Evolutionary conservation across 257 asterid genomes (phyloP).

Genomic region (Lavandula angustifolia): DNA sequence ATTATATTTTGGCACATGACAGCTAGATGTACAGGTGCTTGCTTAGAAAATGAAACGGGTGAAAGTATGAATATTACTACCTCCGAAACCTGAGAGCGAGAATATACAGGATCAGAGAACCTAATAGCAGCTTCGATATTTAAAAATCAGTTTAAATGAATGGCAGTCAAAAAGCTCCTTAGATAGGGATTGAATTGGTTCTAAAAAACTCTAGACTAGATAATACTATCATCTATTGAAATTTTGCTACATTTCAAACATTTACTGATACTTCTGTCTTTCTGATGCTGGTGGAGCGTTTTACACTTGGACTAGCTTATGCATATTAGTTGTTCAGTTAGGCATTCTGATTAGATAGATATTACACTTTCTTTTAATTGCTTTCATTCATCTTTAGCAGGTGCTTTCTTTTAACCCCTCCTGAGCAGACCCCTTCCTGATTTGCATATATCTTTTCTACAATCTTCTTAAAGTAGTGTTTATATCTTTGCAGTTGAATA

Average conservation of each 20-base stretch:
- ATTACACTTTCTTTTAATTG: too few relatives aligned
- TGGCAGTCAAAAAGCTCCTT: constrained; percentile 4
- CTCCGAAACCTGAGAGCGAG: constrained; percentile 15
- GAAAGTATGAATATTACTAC: constrained; percentile 1
- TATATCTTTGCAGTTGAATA: constrained; percentile 54
- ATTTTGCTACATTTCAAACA: neutral
- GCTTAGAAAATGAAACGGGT: neutral
- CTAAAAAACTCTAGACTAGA: neutral
- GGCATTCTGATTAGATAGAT: neutral
- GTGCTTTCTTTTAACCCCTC: too few relatives aligned
- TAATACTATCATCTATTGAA: neutral
- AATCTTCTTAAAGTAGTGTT: constrained; percentile 12
- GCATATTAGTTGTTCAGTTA: neutral
- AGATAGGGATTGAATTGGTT: neutral
- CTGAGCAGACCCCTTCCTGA: too few relatives aligned
- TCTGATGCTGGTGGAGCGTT: neutral
- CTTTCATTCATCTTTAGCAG: too few relatives aligned
- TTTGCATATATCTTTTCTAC: constrained; percentile 7
- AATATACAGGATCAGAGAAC: neutral
- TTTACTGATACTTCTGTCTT: neutral
- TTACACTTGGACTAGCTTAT: neutral
- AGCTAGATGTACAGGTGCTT: neutral
- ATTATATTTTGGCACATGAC: constrained; percentile 11
- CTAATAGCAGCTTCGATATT: constrained; percentile 14
- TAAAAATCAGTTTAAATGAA: neutral